A percentile compares a stretch with the other conserved stretches of the same genome.
phyloP scores from a whole-genome alignment of 495 filamentous ascomycete genomes.

The Tetracladium setigerum region DNA sequence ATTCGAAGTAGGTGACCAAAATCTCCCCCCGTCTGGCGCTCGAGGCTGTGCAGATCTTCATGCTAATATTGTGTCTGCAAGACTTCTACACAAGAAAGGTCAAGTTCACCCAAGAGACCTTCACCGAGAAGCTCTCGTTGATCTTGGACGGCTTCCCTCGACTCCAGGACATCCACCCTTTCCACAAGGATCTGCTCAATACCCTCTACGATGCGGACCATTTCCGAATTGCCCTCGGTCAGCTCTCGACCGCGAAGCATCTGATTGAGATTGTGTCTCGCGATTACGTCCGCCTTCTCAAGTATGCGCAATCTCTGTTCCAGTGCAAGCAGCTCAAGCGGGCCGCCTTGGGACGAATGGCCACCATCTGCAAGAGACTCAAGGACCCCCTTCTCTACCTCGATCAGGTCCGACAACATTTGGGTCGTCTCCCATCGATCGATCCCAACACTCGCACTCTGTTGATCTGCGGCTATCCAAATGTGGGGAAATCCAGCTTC shows the following conservation, averaged over 20 bases:
- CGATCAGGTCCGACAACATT: constrained; percentile 95
- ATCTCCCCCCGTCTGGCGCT: constrained; percentile 12
- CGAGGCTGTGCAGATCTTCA: not conserved
- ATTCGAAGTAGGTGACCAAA: constrained; percentile 58
- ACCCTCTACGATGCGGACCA: constrained; percentile 92
- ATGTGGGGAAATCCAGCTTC: constrained; percentile 96
- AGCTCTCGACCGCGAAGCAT: constrained; percentile 91
- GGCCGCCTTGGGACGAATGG: constrained; percentile 88
- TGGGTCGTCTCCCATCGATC: constrained; percentile 94
- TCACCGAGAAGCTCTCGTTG: constrained; percentile 81
- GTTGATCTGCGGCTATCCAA: constrained; percentile 94
- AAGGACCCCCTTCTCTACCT: constrained; percentile 94
- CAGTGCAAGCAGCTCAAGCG: constrained; percentile 93
- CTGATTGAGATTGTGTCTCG: constrained; percentile 91
- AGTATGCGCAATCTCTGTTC: constrained; percentile 94
- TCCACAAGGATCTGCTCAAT: constrained; percentile 62
- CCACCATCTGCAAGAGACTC: constrained; percentile 84
- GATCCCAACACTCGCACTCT: constrained; percentile 94
- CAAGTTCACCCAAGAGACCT: constrained; percentile 98
- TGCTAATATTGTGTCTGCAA: constrained; percentile 23
- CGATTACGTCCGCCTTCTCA: constrained; percentile 88
- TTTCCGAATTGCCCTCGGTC: constrained; percentile 92
- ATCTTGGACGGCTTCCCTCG: constrained; percentile 91
- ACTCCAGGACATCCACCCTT: constrained; percentile 94
- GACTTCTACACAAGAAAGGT: constrained; percentile 97